Percentiles rank a stretch among this genome's conserved stretches.
phyloP scores from a whole-genome alignment of 2,329 filamentous ascomycete genomes.

The Phaeosphaeriaceae sp. region DNA sequence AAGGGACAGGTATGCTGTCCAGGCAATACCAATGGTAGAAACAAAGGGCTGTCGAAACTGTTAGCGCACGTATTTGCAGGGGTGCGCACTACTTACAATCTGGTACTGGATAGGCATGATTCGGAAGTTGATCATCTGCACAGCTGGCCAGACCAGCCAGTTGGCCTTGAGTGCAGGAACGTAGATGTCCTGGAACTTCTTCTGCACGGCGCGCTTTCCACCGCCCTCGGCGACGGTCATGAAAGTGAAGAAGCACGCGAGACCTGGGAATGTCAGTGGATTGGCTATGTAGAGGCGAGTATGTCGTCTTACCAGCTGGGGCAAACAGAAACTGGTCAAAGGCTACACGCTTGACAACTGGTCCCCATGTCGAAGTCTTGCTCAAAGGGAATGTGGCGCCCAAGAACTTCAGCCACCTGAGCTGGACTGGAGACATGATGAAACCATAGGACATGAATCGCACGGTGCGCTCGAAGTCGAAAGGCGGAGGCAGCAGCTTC shows the following conservation, averaged over 20 bases:
- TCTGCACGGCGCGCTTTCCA: slow-evolving; percentile 75
- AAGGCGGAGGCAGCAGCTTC: slow-evolving; percentile 74
- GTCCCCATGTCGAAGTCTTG: slow-evolving; percentile 71
- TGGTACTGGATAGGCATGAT: slow-evolving; percentile 95
- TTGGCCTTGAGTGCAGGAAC: slow-evolving; percentile 94
- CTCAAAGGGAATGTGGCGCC: slow-evolving; percentile 83
- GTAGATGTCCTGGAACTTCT: slow-evolving; percentile 94
- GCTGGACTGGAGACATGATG: slow-evolving; percentile 92
- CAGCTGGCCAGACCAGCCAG: slow-evolving; percentile 91
- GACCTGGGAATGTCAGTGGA: slow-evolving; percentile 56
- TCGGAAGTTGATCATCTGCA: slow-evolving; percentile 96
- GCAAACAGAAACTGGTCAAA: slow-evolving; percentile 95
- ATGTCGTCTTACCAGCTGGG: slow-evolving; percentile 70
- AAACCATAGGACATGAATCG: slow-evolving; percentile 98
- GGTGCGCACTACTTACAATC: slow-evolving; percentile 70
- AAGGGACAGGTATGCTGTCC: slow-evolving; percentile 95
- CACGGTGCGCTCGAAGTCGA: slow-evolving; percentile 93
- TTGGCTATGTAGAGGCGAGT: slow-evolving; percentile 3
- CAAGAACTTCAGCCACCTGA: slow-evolving; percentile 93
- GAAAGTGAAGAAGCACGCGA: slow-evolving; percentile 89
- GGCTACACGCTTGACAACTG: slow-evolving; percentile 87
- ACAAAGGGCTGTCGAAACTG: slow-evolving; percentile 77
- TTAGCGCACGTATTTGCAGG: slow-evolving; percentile 9
- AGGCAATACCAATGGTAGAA: slow-evolving; percentile 92
- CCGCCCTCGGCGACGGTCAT: slow-evolving; percentile 97